Evolutionary conservation across 805 yeast genomes (phyloP).

Genomic region (Saccharomycopsis vini): DNA sequence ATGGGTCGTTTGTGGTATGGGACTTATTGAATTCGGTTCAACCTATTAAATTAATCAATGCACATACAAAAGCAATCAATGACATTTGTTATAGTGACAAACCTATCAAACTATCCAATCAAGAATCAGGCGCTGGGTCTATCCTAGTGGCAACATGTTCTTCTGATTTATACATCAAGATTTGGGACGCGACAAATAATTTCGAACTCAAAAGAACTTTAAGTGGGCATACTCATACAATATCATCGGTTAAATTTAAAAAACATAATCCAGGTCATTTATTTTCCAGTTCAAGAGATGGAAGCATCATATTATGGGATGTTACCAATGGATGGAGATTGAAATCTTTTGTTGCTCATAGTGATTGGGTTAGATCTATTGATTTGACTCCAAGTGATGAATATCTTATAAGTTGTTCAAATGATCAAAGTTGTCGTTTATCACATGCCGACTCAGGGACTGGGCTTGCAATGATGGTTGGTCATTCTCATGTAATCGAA

Average conservation of each 20-base stretch:
- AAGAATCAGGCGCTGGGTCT: constrained; percentile 17
- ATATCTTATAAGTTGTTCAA: constrained; percentile 63
- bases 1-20: constrained; percentile 71
- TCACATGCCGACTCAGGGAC: constrained; percentile 60
- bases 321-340: constrained; percentile 56
- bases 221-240: constrained; percentile 82
- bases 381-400: constrained; percentile 41
- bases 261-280: constrained; percentile 36
- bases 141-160: constrained; percentile 38
- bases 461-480: constrained; percentile 56
- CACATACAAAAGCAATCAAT: constrained; percentile 68
- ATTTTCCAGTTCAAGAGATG: constrained; percentile 59
- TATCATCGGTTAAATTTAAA: constrained; percentile 54
- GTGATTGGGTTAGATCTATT: constrained; percentile 78
- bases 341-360: constrained; percentile 64
- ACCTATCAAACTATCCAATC: constrained; percentile 19
- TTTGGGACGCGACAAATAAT: constrained; percentile 54
- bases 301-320: constrained; percentile 57
- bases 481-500: constrained; percentile 82
- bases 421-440: constrained; percentile 65
- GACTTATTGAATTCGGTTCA: constrained; percentile 48
- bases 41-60: constrained; percentile 56
- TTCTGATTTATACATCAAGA: constrained; percentile 47
- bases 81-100: constrained; percentile 47
- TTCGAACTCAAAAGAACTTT: constrained; percentile 52